Evolutionary conservation across 1,284 basidiomycete species (phyloP).

Genomic region (Ganoderma meredithae): DNA sequence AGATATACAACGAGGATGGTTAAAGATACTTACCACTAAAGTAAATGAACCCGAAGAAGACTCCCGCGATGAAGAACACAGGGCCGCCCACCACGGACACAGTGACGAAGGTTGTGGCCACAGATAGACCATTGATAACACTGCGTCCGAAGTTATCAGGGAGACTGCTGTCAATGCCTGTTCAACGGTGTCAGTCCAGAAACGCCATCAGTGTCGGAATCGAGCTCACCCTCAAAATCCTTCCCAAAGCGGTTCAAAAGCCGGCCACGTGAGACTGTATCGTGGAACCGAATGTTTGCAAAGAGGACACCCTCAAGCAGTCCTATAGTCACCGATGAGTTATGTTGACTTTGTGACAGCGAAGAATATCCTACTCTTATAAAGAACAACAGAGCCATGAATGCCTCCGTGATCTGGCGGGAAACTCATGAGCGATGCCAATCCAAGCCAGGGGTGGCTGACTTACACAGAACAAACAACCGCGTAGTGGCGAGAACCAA

Average conservation of each 20-base stretch:
- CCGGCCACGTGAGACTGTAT: slow-evolving; percentile 88
- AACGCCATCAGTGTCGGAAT: not conserved
- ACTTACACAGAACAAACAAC: slow-evolving; percentile 72
- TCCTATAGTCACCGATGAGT: slow-evolving; percentile 42
- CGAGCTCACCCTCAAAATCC: slow-evolving; percentile 82
- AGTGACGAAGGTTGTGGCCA: slow-evolving; percentile 75
- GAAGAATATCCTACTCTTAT: slow-evolving; percentile 59
- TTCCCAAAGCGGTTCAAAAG: slow-evolving; percentile 92
- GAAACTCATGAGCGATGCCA: not conserved
- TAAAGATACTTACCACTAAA: slow-evolving; percentile 61
- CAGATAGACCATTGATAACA: slow-evolving; percentile 64
- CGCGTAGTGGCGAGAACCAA: slow-evolving; percentile 71
- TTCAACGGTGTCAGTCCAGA: not conserved
- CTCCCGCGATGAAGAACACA: slow-evolving; percentile 71
- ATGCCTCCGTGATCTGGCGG: slow-evolving; percentile 71
- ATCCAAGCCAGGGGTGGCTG: too few species aligned
- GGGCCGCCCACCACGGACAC: slow-evolving; percentile 84
- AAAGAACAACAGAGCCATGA: slow-evolving; percentile 73
- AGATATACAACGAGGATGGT: not conserved
- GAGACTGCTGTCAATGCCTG: slow-evolving; percentile 85
- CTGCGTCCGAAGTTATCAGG: slow-evolving; percentile 89
- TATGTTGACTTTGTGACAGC: not conserved
- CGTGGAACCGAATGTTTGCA: slow-evolving; percentile 93
- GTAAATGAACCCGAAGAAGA: slow-evolving; percentile 70
- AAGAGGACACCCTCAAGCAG: slow-evolving; percentile 89